Base-by-base conservation (phyloP, 1,284 basidiomycete genomes). In the Pascua guehoae region DNA sequence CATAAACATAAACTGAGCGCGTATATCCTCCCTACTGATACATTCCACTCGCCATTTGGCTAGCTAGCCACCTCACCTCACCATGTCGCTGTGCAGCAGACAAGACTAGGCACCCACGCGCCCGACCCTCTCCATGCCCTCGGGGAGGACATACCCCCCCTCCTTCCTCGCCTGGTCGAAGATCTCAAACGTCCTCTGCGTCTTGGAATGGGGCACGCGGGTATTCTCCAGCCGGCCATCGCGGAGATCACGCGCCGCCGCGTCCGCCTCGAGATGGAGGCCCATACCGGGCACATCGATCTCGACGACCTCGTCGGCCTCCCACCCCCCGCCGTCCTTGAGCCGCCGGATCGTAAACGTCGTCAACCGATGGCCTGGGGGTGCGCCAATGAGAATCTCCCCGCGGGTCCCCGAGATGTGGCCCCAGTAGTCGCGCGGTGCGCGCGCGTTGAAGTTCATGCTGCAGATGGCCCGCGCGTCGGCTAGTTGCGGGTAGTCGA, bases 241-340 rank as follows among this genome's bases (percentile, higher is more conserved):
- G 51, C 51, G 46, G 14, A 78, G 52, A 61, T 70, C 75, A 37
- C 74, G 58, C 2, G 77, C 78, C 0, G 77, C 75, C 12, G 67
- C 74, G 54, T 79, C 78, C 0, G 78, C 78, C 60, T 79, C 77
- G 66, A 71, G 77, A 12, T 70, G 67, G 42, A 75, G 65, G 8
- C 73, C 75, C 36, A 63, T 66, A 12, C 66, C 68, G 12, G 68
- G 62, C 40, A 77, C 66, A 8, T 51, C 54, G 39, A 62, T 62
- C 38, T 70, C 68, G 17, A 71, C 54, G 16, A 57, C 41, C 38
- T 68, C 44, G 8, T 49, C 56, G 12, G 32, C 37, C 18, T 49
- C 41, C 12, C 40, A 18, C 24, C 12, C 8, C 1, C 49, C 41
- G 10, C 39, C 12, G 2, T 40, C 47, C 0, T 44, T 41, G 5